A percentile compares a stretch with the other conserved stretches of the same genome.
Conservation (phyloP, 2,329 filamentous ascomycete genomes). For the Sclerotinia spermophila region DNA sequence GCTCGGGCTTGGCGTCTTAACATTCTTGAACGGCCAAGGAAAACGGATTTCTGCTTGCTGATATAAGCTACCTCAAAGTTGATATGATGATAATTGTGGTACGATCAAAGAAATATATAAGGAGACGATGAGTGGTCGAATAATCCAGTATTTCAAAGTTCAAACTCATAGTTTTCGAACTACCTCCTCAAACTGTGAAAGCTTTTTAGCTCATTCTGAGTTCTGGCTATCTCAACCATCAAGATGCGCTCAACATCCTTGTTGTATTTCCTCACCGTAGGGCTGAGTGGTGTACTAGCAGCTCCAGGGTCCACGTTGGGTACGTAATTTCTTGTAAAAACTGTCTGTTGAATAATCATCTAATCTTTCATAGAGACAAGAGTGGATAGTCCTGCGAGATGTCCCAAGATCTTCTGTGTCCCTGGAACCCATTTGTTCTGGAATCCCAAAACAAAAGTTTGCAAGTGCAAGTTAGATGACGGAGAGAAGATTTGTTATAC, state of each 20-base stretch:
- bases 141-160: neutral
- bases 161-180: neutral
- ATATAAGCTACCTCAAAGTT: slow-evolving; percentile 6
- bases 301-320: slow-evolving; percentile 2
- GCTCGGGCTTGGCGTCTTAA: slow-evolving; percentile 13
- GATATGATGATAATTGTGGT: neutral
- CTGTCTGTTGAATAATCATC: neutral
- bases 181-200: neutral
- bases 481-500: slow-evolving; percentile 14
- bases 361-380: slow-evolving; percentile 2
- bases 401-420: slow-evolving; percentile 19
- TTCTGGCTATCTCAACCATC: neutral
- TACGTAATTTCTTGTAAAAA: neutral
- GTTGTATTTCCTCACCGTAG: slow-evolving; percentile 7
- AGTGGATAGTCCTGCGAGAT: slow-evolving; percentile 20
- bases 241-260: slow-evolving; percentile 10
- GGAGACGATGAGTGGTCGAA: neutral
- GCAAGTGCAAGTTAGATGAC: slow-evolving; percentile 18
- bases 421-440: slow-evolving; percentile 21
- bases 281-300: slow-evolving; percentile 12
- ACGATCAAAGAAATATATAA: neutral
- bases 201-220: neutral
- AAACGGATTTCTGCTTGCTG: neutral
- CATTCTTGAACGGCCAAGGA: slow-evolving; percentile 17
- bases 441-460: slow-evolving; percentile 15